Conservation (phyloP, 345 rosid species). For the Gossypium turneri region DNA sequence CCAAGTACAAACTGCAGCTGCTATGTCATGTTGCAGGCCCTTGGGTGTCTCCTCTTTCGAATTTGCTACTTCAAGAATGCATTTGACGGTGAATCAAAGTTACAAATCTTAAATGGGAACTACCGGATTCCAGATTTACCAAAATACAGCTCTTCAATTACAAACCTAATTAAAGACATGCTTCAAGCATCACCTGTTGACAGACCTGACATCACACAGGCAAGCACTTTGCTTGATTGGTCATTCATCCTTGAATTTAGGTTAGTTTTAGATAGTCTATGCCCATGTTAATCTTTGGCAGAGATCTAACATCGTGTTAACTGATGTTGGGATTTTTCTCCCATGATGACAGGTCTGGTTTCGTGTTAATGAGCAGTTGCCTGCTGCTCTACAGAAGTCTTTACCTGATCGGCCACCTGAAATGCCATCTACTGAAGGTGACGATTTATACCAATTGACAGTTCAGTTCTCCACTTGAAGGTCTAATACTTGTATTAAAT, state of each 20-base stretch:
- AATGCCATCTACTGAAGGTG: constrained; percentile 59
- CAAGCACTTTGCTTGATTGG: constrained; percentile 74
- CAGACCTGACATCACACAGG: constrained; percentile 99
- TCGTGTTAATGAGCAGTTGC: constrained; percentile 87
- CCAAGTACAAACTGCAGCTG: constrained; percentile 17
- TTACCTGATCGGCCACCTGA: constrained; percentile 82
- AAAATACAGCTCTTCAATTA: constrained; percentile 57
- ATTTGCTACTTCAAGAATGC: constrained; percentile 92
- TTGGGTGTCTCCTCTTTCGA: constrained; percentile 94
- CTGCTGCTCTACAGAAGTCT: constrained; percentile 69
- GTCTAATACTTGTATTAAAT: neutral
- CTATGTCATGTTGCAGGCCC: constrained; percentile 54
- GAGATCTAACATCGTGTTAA: constrained; percentile 38
- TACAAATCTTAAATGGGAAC: constrained; percentile 89
- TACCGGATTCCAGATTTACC: constrained; percentile 86
- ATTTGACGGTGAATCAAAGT: constrained; percentile 96
- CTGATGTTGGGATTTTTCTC: constrained; percentile 48
- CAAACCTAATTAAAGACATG: constrained; percentile 76
- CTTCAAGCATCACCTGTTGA: constrained; percentile 89
- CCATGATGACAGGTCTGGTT: constrained; percentile 83
- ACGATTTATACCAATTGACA: constrained; percentile 5
- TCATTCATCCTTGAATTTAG: constrained; percentile 68
- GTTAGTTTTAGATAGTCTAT: constrained; percentile 61
- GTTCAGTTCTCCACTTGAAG: neutral
- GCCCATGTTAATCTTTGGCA: constrained; percentile 26